Percentiles rank a stretch among this genome's conserved stretches.
These are phyloP conservation scores for Candida parachauliodes DNA, from an alignment of 805 yeast genomes.

Conservation along the genomic window DNA sequence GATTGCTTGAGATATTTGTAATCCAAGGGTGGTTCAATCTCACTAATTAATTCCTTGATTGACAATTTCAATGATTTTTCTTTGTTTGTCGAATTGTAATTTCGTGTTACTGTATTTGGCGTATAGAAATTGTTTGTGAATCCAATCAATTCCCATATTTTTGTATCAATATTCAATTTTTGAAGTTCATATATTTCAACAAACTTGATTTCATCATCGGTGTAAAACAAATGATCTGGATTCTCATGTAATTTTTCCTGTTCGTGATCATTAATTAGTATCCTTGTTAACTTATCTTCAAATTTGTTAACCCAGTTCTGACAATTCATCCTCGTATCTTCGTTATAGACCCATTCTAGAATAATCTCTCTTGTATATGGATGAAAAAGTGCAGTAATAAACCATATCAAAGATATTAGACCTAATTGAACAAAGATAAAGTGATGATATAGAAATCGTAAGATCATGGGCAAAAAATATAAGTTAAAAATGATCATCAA, in stretches of 20 bases:
- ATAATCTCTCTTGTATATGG: slow-evolving; percentile 50
- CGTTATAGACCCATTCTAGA: slow-evolving; percentile 50
- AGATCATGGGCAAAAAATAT: slow-evolving; percentile 25
- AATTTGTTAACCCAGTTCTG: slow-evolving; percentile 46
- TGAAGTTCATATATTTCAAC: slow-evolving; percentile 73
- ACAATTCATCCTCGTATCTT: slow-evolving; percentile 56
- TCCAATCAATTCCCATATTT: slow-evolving; percentile 64
- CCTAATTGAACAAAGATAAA: slow-evolving; percentile 26
- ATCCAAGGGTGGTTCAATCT: slow-evolving; percentile 53
- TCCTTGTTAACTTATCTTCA: slow-evolving; percentile 35
- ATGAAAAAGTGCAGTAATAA: slow-evolving; percentile 37
- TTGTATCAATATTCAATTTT: slow-evolving; percentile 41
- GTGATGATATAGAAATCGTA: slow-evolving; percentile 27
- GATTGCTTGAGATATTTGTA: slow-evolving; percentile 48
- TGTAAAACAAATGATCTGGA: neutral
- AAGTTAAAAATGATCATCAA: slow-evolving; percentile 16
- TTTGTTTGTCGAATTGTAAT: slow-evolving; percentile 5
- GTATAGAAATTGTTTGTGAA: slow-evolving; percentile 54
- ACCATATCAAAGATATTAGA: slow-evolving; percentile 49
- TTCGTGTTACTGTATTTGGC: slow-evolving; percentile 26
- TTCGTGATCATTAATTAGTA: slow-evolving; percentile 8
- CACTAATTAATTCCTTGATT: slow-evolving; percentile 20
- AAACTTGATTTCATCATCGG: slow-evolving; percentile 30
- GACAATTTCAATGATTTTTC: slow-evolving; percentile 1
- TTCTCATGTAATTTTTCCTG: slow-evolving; percentile 15